Base-by-base conservation (phyloP, 1,139 yeast species). In the Hemisphaericaspora subhashii region DNA sequence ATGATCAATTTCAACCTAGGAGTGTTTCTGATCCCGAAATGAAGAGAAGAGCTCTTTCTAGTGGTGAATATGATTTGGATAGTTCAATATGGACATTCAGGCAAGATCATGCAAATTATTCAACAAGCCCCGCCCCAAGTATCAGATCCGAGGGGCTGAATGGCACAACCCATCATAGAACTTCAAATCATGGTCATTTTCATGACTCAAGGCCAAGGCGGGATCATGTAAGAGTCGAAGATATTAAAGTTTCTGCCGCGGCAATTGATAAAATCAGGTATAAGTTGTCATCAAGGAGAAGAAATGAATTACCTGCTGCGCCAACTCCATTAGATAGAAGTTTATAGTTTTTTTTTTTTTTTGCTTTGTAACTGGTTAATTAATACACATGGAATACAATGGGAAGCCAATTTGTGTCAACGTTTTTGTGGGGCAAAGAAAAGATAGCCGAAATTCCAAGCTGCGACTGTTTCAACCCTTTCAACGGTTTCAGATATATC, bases 1-100 rank as follows among this genome's bases (percentile, higher is more conserved):
- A 15, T 23, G 37, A 35, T 11, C 11, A 11, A 22, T 23, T 28
- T 5, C 31, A 28, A 2, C 15, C 33, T 2, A 23, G 33, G 14
- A 35, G 33, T 35, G 25, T 35, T 20, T 28, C 37, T n/a, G 37
- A 35, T 15, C 20, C 31, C 10, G 17, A 17, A n/a, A 11, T 12
- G 8, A 20, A 25, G n/a, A 39, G 43, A 24, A 35, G 45, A 35
- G 18, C 41, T 6, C 30, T 33, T 23, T 44, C 47, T 5, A 37
- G 38, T 21, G 42, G 47, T n/a, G 45, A 42, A 22, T 42, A 20
- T 23, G 46, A 42, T 24, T 36, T 44, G 23, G 40, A 36, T 26
- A 33, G 41, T 9, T 23, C 38, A 11, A 36, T 38, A 25, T 12
- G 28, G 21, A 17, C 33, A 13, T 26, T 40, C 21, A 33, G 42